These are phyloP conservation scores for Mycosarcoma mackinlayi DNA, from an alignment of 1,284 basidiomycete genomes.

Conservation along the genomic window DNA sequence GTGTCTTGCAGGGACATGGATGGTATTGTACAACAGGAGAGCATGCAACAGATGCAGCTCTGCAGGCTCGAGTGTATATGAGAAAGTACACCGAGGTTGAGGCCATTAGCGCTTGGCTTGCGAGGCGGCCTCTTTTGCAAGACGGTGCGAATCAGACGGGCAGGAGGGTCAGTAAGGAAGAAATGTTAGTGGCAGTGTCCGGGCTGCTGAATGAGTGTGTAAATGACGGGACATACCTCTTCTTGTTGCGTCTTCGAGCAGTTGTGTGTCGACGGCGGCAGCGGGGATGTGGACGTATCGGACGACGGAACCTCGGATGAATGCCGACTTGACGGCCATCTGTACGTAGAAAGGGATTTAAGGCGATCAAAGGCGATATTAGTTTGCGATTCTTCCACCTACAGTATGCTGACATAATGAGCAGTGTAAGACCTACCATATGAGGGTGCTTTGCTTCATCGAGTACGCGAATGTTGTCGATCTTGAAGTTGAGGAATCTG, in stretches of 20 bases:
- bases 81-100: too few species aligned
- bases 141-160: not conserved
- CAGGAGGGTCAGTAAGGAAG: not conserved
- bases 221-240: conserved; percentile 72
- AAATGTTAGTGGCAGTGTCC: not conserved
- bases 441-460: conserved; percentile 95
- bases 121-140: conserved; percentile 41
- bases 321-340: conserved; percentile 99
- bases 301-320: conserved; percentile 97
- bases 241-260: conserved; percentile 96
- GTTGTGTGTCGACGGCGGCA: conserved; percentile 91
- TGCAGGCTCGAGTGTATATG: not conserved
- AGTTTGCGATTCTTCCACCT: not conserved
- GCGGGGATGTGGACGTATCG: conserved; percentile 95
- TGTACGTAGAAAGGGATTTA: conserved; percentile 70
- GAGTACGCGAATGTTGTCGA: conserved; percentile 91
- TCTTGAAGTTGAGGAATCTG: conserved; percentile 90
- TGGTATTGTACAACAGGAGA: conserved; percentile 24
- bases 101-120: conserved; percentile 39
- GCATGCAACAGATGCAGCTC: too few species aligned
- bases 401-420: not conserved
- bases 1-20: not conserved
- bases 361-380: not conserved
- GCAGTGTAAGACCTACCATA: conserved; percentile 78
- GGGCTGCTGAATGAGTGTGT: not conserved